Conservation (phyloP, 306 rosid species). For the Lupinus albus region DNA sequence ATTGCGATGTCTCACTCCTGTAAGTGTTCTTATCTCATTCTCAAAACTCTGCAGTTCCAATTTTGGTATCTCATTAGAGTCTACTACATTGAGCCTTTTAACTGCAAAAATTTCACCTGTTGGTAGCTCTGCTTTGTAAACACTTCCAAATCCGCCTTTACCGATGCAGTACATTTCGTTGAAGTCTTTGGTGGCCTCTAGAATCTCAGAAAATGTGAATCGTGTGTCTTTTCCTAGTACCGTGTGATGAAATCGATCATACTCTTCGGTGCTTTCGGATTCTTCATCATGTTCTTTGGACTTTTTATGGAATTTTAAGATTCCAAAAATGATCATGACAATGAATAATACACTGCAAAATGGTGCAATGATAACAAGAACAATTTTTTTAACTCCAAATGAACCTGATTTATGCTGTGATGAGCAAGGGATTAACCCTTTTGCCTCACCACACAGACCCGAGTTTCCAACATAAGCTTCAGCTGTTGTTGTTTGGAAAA, state of each 20-base stretch:
- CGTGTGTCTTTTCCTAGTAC: slow-evolving; percentile 49
- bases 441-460: slow-evolving; percentile 47
- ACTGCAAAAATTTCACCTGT: slow-evolving; percentile 62
- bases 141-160: slow-evolving; percentile 74
- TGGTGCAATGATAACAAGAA: slow-evolving; percentile 54
- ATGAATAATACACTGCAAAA: slow-evolving; percentile 42
- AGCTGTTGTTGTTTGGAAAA: slow-evolving; percentile 43
- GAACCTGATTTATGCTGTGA: slow-evolving; percentile 18
- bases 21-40: slow-evolving; percentile 62
- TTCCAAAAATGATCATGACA: slow-evolving; percentile 12
- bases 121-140: slow-evolving; percentile 53
- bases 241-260: slow-evolving; percentile 3
- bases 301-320: neutral
- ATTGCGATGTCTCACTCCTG: slow-evolving; percentile 68
- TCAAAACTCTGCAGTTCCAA: slow-evolving; percentile 51
- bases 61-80: slow-evolving; percentile 52
- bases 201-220: slow-evolving; percentile 52
- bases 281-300: slow-evolving; percentile 41
- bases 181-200: slow-evolving; percentile 61
- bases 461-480: slow-evolving; percentile 58
- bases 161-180: slow-evolving; percentile 63
- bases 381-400: slow-evolving; percentile 39
- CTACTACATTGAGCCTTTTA: slow-evolving; percentile 49
- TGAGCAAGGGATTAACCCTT: slow-evolving; percentile 41
- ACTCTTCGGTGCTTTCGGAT: slow-evolving; percentile 21